Base-by-base conservation (phyloP, 192 early-diverging fungal species). In the Rhizoclosmatium globosum region DNA sequence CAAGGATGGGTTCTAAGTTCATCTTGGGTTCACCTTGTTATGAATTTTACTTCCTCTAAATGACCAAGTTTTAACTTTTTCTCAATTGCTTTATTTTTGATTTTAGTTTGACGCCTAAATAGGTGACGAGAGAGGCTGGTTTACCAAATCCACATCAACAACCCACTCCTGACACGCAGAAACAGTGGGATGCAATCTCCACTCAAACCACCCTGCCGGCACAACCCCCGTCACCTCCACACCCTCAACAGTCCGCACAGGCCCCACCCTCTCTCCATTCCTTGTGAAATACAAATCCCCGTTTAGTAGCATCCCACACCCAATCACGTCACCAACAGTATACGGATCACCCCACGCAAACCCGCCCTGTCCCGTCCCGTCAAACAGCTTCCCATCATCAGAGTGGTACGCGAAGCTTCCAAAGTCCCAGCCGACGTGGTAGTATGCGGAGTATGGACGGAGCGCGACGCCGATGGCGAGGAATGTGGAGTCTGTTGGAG, bases 361-460 rank as follows among this genome's bases (percentile, higher is more conserved):
- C 15, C 82, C 82, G 19, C 78, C 79, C 21, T 79, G 71, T 43
- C 78, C 66, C 17, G 82, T 50, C 31, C 79, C 79, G 47, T 79
- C 50, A 77, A 79, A 88, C 43, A 85, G 31, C 41, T 72, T 68
- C 43, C 85, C 87, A 78, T 88, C 87, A 78, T 88, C 87, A 17
- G 66, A 72, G 66, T 88, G 87, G 71, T 82, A 84, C 0, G 81
- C 87, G 39, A 88, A 53, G 9, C 61, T 71, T n/a, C 81, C 68
- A n/a, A 68, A 48, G 64, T 88, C 74, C 87, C 87, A 88, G 7
- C 87, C 87, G 42, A 86, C 82, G 48, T 86, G 82, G 42, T 83
- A 81, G 70, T 80, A 86, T 7, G 82, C 46, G 19, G 80, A 69
- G 73, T 82, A 88, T 13, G 87, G 87, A 47, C 57, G 47, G 1